phyloP scores from a whole-genome alignment of 2,329 filamentous ascomycete species.

The Verruconis gallopava region DNA sequence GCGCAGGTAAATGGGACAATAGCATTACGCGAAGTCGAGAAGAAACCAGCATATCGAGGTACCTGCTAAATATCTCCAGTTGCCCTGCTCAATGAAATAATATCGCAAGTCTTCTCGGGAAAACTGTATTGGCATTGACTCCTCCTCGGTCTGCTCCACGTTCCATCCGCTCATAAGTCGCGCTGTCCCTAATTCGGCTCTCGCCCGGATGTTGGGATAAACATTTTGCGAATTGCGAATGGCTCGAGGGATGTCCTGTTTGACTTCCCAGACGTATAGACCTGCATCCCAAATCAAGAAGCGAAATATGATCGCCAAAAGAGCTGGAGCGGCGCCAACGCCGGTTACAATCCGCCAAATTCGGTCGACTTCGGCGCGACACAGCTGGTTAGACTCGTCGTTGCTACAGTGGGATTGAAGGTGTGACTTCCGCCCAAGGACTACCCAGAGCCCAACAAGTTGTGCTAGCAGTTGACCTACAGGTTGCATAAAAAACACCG shows the following conservation, averaged over 20 bases:
- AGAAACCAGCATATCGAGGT: slow-evolving; percentile 24
- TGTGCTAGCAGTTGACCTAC: slow-evolving; percentile 27
- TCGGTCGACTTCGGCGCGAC: too few relatives aligned
- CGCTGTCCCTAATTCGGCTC: slow-evolving; percentile 22
- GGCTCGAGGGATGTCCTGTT: slow-evolving; percentile 21
- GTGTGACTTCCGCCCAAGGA: too few relatives aligned
- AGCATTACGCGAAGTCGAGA: slow-evolving; percentile 24
- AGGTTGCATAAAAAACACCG: slow-evolving; percentile 30
- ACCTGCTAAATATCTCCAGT: slow-evolving; percentile 24
- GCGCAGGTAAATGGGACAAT: too few relatives aligned
- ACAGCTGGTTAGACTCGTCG: too few relatives aligned
- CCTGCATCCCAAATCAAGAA: too few relatives aligned
- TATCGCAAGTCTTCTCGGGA: slow-evolving; percentile 20
- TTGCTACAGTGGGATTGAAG: too few relatives aligned
- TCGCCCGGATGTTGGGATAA: slow-evolving; percentile 13
- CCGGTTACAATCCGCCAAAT: too few relatives aligned
- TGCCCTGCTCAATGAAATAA: slow-evolving; percentile 23
- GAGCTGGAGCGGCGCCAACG: too few relatives aligned
- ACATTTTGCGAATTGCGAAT: slow-evolving; percentile 15
- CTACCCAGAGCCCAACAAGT: slow-evolving; percentile 20
- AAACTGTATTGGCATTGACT: slow-evolving; percentile 13
- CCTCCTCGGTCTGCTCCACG: background rate
- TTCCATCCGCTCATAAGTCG: slow-evolving; percentile 12
- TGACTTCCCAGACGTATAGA: slow-evolving; percentile 25
- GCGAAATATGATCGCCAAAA: too few relatives aligned